These are phyloP conservation scores for Saturnispora hagleri DNA, from an alignment of 805 yeast species.

Conservation along the genomic window DNA sequence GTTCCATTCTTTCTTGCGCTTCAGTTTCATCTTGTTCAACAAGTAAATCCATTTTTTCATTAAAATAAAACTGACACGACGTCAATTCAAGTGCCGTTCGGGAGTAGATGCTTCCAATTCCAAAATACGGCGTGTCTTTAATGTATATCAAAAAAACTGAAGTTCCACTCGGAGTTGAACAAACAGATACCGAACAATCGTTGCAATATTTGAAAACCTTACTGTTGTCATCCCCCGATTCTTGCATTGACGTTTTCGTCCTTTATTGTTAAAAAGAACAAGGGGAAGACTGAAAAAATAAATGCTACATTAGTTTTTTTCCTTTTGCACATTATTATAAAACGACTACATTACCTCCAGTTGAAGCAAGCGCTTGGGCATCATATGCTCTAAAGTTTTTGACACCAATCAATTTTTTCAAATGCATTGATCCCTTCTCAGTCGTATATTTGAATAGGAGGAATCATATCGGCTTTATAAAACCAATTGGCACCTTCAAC, in stretches of 20 bases:
- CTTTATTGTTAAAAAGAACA: background rate
- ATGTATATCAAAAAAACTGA: constrained; percentile 12
- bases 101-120: constrained; percentile 10
- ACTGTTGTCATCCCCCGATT: background rate
- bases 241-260: background rate
- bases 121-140: constrained; percentile 13
- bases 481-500: constrained; percentile 92
- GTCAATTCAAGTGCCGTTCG: constrained; percentile 8
- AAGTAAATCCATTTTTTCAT: constrained; percentile 12
- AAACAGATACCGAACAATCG: constrained; percentile 11
- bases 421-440: constrained; percentile 19
- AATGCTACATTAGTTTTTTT: too few species aligned
- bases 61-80: constrained; percentile 12
- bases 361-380: background rate
- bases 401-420: too few species aligned
- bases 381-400: background rate
- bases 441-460: constrained; percentile 92
- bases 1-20: background rate
- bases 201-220: constrained; percentile 10
- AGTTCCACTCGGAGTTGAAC: constrained; percentile 11
- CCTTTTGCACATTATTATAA: background rate
- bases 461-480: constrained; percentile 84
- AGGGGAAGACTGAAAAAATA: background rate
- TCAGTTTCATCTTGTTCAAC: constrained; percentile 9
- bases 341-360: background rate